Conservation (phyloP, 73 alveolate species). For the Uronychia binucleata region DNA sequence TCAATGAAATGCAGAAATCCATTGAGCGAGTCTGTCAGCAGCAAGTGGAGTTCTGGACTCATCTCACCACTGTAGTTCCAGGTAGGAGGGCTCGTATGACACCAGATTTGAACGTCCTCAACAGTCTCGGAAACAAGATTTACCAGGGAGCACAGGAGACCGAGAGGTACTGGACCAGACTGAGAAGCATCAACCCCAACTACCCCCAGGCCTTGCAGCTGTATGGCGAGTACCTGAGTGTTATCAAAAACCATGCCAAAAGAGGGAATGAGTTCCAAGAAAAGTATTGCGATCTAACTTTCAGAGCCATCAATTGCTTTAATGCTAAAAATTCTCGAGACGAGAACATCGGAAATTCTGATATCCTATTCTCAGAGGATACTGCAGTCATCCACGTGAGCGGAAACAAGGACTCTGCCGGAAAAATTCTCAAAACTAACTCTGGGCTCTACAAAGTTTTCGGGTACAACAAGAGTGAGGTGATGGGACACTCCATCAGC, state of each 20-base stretch:
- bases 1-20: slow-evolving; percentile 42
- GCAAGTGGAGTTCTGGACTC: slow-evolving; percentile 58
- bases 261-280: slow-evolving; percentile 33
- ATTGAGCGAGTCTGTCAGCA: slow-evolving; percentile 39
- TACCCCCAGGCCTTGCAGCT: slow-evolving; percentile 35
- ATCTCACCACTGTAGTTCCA: slow-evolving; percentile 48
- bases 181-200: slow-evolving; percentile 37
- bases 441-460: slow-evolving; percentile 36
- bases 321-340: slow-evolving; percentile 31
- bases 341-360: slow-evolving; percentile 33
- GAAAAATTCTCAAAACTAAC: slow-evolving; percentile 43
- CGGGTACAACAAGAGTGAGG: slow-evolving; percentile 49
- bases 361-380: slow-evolving; percentile 34
- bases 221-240: slow-evolving; percentile 45
- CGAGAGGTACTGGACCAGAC: slow-evolving; percentile 25
- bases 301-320: slow-evolving; percentile 15
- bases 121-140: slow-evolving; percentile 42
- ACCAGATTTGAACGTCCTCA: slow-evolving; percentile 34
- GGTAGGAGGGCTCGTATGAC: neutral
- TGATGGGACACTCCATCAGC: slow-evolving; percentile 45
- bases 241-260: slow-evolving; percentile 41
- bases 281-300: neutral
- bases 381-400: slow-evolving; percentile 50
- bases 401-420: slow-evolving; percentile 48
- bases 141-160: slow-evolving; percentile 38